Base-by-base conservation (phyloP, 768 basidiomycete genomes). In the Rhodotorula paludigena region DNA sequence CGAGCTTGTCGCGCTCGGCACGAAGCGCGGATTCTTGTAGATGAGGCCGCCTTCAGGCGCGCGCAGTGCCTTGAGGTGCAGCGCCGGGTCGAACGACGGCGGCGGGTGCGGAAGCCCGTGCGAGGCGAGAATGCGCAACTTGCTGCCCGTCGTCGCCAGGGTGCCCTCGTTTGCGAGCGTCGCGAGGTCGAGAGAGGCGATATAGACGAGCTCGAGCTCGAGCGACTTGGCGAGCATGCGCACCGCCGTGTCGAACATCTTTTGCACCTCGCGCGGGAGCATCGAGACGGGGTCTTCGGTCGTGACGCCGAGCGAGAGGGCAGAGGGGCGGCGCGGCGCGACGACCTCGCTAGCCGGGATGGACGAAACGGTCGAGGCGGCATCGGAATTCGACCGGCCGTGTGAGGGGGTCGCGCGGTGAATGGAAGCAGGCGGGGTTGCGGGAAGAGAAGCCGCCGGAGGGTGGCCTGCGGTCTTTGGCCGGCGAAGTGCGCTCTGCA, bases 221-320 rank as follows among this genome's bases (percentile, higher is more conserved):
- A 63, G 56, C 39, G 51, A 30, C 55, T 57, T 60, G 25, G 76
- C 63, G 54, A 77, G 73, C 66, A 84, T 84, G 49, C 85, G 83
- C 75, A 87, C 90, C 15, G 86, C 81, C 35, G 85, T 81, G 66
- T 88, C 83, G 77, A 93, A 92, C 56, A 87, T 86, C 76, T 88
- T 89, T 80, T 94, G 89, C 89, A 93, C 90, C 80, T 91, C 89
- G 20, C 64, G 57, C 21, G 64, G 65, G 3, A 71, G 39, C 28
- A 55, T 28, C 25, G 69, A 64, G 42, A 71, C 42, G 35, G 69
- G 69, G 49, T 63, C 65, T 20, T 71, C 69, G 33, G 64, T 60
- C 41, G 65, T 66, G 14, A 61, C 38, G 33, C 55, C 57, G 48
- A 71, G 62, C n/a, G 62, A 41, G 65, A 67, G 61, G 2, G 57